Conservation (phyloP, 2,329 filamentous ascomycete species). For the Botrytis pseudocinerea region DNA sequence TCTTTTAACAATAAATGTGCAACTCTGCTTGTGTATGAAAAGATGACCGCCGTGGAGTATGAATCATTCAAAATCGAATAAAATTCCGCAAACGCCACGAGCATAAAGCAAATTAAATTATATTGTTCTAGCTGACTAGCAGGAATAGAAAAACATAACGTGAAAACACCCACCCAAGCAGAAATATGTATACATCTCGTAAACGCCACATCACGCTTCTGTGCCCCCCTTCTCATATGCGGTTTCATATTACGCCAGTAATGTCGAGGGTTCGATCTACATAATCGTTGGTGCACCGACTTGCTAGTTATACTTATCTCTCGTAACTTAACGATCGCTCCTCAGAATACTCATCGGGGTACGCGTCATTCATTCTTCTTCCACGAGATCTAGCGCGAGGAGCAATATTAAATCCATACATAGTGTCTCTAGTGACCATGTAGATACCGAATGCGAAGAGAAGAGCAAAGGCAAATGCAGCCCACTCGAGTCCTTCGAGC, state of each 20-base stretch:
- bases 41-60: background rate
- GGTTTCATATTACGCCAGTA: background rate
- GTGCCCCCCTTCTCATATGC: background rate
- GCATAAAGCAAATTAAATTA: background rate
- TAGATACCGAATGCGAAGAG: constrained; percentile 18
- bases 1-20: background rate
- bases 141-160: background rate
- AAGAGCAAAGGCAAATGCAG: constrained; percentile 9
- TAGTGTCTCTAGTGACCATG: constrained; percentile 15
- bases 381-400: constrained; percentile 11
- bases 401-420: constrained; percentile 18
- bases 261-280: background rate
- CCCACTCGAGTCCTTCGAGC: constrained; percentile 18
- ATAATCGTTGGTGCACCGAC: background rate
- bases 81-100: too few species aligned
- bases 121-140: constrained; percentile 11
- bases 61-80: background rate
- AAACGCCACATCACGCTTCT: background rate
- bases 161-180: constrained; percentile 1
- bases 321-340: constrained; percentile 10
- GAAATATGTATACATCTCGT: background rate
- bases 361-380: constrained; percentile 9
- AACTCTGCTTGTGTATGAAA: background rate
- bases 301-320: background rate
- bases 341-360: constrained; percentile 12